A percentile compares a stretch with the other conserved stretches of the same genome.
Conservation (phyloP, 805 yeast species). For the Nakazawaea wyomingensis region DNA sequence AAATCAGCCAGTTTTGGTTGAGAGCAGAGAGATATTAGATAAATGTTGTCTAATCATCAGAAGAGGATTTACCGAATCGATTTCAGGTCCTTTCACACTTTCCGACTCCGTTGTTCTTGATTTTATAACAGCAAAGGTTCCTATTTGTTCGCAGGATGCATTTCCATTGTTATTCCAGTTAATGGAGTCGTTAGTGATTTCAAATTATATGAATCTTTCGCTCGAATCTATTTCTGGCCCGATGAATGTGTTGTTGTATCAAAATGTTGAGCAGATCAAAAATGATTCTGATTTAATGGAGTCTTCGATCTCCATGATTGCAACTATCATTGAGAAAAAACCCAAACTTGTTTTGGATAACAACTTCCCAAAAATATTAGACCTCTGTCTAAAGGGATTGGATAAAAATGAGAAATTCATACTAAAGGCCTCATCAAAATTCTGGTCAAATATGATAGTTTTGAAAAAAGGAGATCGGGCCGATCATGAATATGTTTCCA, state of each 20-base stretch:
- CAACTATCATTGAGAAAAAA: constrained; percentile 40
- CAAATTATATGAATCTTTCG: constrained; percentile 28
- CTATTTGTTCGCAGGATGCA: constrained; percentile 26
- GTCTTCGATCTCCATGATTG: constrained; percentile 44
- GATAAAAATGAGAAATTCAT: constrained; percentile 49
- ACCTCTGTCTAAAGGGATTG: constrained; percentile 35
- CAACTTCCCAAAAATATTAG: constrained; percentile 20
- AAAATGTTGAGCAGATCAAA: constrained; percentile 29
- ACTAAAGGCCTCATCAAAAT: constrained; percentile 43
- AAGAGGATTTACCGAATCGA: constrained; percentile 56
- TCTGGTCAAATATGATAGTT: constrained; percentile 49
- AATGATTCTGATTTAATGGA: constrained; percentile 59
- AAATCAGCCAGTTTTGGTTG: constrained; percentile 23
- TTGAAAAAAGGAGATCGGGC: constrained; percentile 37
- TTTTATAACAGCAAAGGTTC: constrained; percentile 27
- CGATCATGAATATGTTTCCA: constrained; percentile 29
- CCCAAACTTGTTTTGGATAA: constrained; percentile 40
- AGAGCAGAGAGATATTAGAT: constrained; percentile 52
- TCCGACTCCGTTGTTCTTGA: constrained; percentile 32
- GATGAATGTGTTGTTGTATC: constrained; percentile 32
- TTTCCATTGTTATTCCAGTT: constrained; percentile 41
- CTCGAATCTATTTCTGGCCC: constrained; percentile 30
- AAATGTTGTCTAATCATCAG: constrained; percentile 58
- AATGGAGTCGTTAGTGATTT: constrained; percentile 37
- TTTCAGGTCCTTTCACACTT: constrained; percentile 65